A percentile compares a stretch with the other conserved stretches of the same genome.
phyloP scores from a whole-genome alignment of 75 land plant genomes.

The Cryptomeria japonica region DNA sequence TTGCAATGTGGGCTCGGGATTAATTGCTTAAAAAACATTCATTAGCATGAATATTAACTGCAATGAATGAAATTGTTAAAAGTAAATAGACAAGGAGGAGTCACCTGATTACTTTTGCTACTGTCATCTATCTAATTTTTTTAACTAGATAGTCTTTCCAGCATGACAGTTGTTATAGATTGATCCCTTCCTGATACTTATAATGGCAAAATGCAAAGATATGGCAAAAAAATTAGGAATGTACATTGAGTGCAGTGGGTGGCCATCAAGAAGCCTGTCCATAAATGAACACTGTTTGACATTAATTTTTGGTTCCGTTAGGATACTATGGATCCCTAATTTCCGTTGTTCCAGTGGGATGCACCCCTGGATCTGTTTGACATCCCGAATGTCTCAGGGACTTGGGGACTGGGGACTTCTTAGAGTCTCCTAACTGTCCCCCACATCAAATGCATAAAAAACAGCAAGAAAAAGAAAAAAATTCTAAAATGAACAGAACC shows the following conservation, averaged over 20 bases:
- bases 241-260: neutral
- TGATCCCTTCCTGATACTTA: neutral
- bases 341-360: too few relatives aligned
- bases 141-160: neutral
- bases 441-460: too few relatives aligned
- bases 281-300: neutral
- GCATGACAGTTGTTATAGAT: neutral
- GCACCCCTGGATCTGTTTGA: too few relatives aligned
- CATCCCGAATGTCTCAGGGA: too few relatives aligned
- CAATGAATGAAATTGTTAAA: neutral
- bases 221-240: neutral
- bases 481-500: too few relatives aligned
- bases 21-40: neutral
- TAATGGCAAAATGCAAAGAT: neutral
- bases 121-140: neutral
- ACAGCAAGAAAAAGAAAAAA: too few relatives aligned
- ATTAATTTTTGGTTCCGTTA: neutral
- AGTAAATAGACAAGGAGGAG: neutral
- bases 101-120: neutral
- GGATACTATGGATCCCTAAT: neutral
- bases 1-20: neutral
- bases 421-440: too few relatives aligned
- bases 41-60: neutral
- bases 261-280: neutral
- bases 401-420: too few relatives aligned